These are phyloP conservation scores for Aspergillus hortae DNA, from an alignment of 2,329 filamentous ascomycete species.

Conservation along the genomic window DNA sequence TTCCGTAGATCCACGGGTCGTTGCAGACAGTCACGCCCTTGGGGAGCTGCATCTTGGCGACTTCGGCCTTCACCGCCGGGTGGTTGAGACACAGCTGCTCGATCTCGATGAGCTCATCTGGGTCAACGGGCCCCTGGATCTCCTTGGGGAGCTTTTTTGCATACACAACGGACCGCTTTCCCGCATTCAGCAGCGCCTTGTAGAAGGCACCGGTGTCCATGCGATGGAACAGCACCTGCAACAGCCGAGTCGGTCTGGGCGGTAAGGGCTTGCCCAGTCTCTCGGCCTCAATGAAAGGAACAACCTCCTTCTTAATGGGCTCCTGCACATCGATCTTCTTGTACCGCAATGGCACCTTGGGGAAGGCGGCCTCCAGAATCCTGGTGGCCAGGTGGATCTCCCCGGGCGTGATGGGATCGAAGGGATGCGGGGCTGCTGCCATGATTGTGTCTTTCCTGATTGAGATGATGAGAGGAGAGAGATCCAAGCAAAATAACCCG, in stretches of 20 bases:
- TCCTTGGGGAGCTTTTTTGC: constrained; percentile 46
- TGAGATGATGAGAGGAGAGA: background rate
- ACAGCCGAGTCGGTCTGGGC: constrained; percentile 48
- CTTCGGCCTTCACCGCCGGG: constrained; percentile 54
- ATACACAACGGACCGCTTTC: constrained; percentile 31
- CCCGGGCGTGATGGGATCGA: constrained; percentile 38
- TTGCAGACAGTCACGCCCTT: constrained; percentile 52
- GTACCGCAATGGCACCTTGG: constrained; percentile 44
- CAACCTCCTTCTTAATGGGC: constrained; percentile 56
- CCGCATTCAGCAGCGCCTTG: constrained; percentile 40
- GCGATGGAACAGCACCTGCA: constrained; percentile 51
- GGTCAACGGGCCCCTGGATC: constrained; percentile 53
- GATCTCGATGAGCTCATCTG: constrained; percentile 57
- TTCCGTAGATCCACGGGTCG: constrained; percentile 69
- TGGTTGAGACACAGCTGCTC: constrained; percentile 56
- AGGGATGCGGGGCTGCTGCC: constrained; percentile 31
- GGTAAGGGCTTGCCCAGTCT: constrained; percentile 50
- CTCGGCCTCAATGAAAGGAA: constrained; percentile 63
- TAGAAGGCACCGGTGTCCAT: constrained; percentile 42
- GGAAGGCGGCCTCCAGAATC: constrained; percentile 35
- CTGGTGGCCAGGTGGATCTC: constrained; percentile 40
- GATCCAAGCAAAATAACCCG: background rate
- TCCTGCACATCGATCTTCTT: constrained; percentile 67
- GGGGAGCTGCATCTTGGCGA: constrained; percentile 58
- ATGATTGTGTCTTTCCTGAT: constrained; percentile 3